Percentiles rank a stretch among this genome's conserved stretches.
Conservation (phyloP, 2,329 filamentous ascomycete genomes). For the Bipolaris cookei region DNA sequence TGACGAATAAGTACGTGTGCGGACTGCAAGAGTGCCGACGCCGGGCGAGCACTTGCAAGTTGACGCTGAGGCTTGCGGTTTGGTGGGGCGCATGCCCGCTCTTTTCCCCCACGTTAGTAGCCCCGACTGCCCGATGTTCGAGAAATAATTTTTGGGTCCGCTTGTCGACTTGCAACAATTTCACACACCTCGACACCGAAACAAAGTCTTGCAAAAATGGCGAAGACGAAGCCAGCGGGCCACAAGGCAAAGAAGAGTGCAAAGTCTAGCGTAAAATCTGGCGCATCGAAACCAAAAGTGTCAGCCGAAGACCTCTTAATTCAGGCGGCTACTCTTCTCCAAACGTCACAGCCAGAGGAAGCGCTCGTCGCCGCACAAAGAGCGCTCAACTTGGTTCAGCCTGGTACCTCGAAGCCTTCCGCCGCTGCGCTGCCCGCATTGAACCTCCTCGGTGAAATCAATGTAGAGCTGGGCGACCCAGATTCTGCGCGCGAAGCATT, state of each 20-base stretch:
- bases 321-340: slow-evolving; percentile 62
- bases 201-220: slow-evolving; percentile 47
- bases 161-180: neutral
- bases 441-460: slow-evolving; percentile 80
- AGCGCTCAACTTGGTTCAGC: slow-evolving; percentile 58
- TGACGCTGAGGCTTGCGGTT: slow-evolving; percentile 28
- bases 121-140: slow-evolving; percentile 27
- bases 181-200: slow-evolving; percentile 1
- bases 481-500: slow-evolving; percentile 77
- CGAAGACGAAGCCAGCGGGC: slow-evolving; percentile 60
- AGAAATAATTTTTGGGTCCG: slow-evolving; percentile 31
- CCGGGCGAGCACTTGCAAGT: slow-evolving; percentile 1
- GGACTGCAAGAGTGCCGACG: neutral
- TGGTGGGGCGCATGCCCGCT: slow-evolving; percentile 22
- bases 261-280: slow-evolving; percentile 41
- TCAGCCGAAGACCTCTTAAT: slow-evolving; percentile 63
- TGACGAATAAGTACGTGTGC: slow-evolving; percentile 33
- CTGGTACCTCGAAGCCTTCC: slow-evolving; percentile 42
- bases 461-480: slow-evolving; percentile 81
- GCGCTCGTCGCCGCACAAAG: slow-evolving; percentile 62
- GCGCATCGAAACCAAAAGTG: slow-evolving; percentile 55
- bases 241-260: slow-evolving; percentile 44
- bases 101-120: slow-evolving; percentile 30
- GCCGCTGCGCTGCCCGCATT: slow-evolving; percentile 67
- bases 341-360: slow-evolving; percentile 64